Evolutionary conservation across 768 basidiomycete species (phyloP).

Genomic region (Lactarius hengduanensis): DNA sequence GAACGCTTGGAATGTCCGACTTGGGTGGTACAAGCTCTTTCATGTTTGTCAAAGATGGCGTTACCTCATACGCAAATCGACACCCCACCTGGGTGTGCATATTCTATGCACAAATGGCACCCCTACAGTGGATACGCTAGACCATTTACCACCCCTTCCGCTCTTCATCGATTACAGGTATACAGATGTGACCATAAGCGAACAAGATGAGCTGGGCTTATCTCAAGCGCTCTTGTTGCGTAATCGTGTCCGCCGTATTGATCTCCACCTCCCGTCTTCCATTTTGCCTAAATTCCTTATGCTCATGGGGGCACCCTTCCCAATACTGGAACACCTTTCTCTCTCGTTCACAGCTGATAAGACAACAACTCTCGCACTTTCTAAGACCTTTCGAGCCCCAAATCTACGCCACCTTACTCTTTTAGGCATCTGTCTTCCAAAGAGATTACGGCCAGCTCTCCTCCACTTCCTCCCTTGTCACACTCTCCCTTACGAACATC

Average conservation of each 20-base stretch:
- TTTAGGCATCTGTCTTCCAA: slow-evolving; percentile 1
- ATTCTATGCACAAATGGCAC: not conserved
- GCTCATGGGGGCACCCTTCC: not conserved
- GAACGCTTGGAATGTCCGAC: slow-evolving; percentile 1
- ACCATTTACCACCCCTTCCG: not conserved
- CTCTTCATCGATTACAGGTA: not conserved
- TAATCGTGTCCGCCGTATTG: not conserved
- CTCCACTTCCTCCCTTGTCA: not conserved
- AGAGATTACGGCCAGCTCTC: not conserved
- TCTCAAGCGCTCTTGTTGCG: not conserved
- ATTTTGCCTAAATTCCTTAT: not conserved
- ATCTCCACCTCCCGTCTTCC: not conserved
- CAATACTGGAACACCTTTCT: not conserved
- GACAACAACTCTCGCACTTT: not conserved
- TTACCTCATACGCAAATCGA: not conserved
- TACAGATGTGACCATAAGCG: not conserved
- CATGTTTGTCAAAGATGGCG: slow-evolving; percentile 17
- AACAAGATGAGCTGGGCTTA: not conserved
- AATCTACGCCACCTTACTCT: slow-evolving; percentile 1
- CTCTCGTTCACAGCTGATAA: not conserved
- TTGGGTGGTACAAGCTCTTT: slow-evolving; percentile 14
- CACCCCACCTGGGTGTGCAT: not conserved
- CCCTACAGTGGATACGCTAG: not conserved
- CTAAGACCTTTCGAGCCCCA: not conserved
- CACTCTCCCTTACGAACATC: not conserved